Conservation (phyloP, 306 rosid species). For the Dalbergia cultrata region DNA sequence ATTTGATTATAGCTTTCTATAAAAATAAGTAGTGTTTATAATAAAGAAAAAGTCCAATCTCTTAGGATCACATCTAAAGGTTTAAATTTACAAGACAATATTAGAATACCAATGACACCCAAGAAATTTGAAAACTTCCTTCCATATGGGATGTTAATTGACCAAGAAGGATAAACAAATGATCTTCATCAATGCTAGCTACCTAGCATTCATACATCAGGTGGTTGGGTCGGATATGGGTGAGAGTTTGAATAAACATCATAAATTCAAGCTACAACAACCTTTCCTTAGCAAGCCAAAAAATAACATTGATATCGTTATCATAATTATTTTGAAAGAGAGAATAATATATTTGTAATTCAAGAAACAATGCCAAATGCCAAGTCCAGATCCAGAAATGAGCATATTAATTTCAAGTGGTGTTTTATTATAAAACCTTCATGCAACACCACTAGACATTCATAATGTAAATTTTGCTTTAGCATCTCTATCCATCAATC, state of each 20-base stretch:
- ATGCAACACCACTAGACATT: not conserved
- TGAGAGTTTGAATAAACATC: not conserved
- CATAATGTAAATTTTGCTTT: not conserved
- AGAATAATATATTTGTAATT: not conserved
- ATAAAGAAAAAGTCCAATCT: not conserved
- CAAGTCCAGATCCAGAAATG: not conserved
- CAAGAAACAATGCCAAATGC: slow-evolving; percentile 19
- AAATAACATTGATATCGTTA: not conserved
- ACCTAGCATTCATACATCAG: slow-evolving; percentile 8
- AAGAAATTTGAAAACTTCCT: not conserved
- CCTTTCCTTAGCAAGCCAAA: slow-evolving; percentile 5
- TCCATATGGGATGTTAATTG: not conserved
- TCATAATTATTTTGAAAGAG: not conserved
- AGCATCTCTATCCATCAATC: not conserved
- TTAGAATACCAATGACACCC: not conserved
- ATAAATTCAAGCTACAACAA: slow-evolving; percentile 32
- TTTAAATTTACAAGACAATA: slow-evolving; percentile 8
- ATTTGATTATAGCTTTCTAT: slow-evolving; percentile 14
- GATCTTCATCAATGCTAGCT: not conserved
- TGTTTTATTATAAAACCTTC: slow-evolving; percentile 1
- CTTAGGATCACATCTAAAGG: slow-evolving; percentile 29
- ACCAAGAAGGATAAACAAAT: not conserved
- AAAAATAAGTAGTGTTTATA: slow-evolving; percentile 2
- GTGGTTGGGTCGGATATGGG: slow-evolving; percentile 35
- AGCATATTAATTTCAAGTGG: not conserved